A percentile compares a stretch with the other conserved stretches of the same genome.
These are phyloP conservation scores for Aegle marmelos DNA, from an alignment of 345 rosid genomes.

Conservation along the genomic window DNA sequence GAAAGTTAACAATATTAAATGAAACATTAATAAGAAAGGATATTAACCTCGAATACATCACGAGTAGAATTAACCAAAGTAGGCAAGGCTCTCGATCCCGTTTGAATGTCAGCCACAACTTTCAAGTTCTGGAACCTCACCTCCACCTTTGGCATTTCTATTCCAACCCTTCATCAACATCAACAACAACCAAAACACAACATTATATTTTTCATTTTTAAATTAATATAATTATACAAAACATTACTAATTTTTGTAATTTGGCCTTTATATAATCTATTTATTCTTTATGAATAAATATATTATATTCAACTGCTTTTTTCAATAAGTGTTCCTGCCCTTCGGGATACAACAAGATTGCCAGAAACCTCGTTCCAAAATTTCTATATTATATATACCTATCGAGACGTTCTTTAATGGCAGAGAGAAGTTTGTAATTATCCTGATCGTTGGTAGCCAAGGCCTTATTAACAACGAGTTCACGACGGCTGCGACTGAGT, in stretches of 20 bases:
- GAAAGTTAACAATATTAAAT: neutral
- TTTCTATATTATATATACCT: conserved; percentile 29
- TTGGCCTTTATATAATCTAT: no score
- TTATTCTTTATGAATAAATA: no score
- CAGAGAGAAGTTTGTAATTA: conserved; percentile 59
- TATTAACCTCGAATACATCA: conserved; percentile 56
- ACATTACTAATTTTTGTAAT: no score
- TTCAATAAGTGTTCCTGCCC: no score
- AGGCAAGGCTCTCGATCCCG: conserved; percentile 80
- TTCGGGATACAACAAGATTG: no score
- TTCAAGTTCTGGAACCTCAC: conserved; percentile 70
- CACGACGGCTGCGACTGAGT: conserved; percentile 54
- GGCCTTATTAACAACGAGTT: conserved; percentile 71
- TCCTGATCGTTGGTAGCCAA: conserved; percentile 86
- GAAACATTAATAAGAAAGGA: neutral
- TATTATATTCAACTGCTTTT: no score
- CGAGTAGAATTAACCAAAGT: conserved; percentile 69
- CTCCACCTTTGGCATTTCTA: conserved; percentile 72
- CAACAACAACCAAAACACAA: neutral
- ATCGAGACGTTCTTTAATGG: conserved; percentile 76
- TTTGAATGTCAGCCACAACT: conserved; percentile 56
- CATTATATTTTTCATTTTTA: no score
- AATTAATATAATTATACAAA: no score
- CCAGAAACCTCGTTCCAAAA: no score
- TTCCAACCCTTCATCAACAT: conserved; percentile 49